Conservation (phyloP, 2,329 filamentous ascomycete species). For the Penicillium sp. region DNA sequence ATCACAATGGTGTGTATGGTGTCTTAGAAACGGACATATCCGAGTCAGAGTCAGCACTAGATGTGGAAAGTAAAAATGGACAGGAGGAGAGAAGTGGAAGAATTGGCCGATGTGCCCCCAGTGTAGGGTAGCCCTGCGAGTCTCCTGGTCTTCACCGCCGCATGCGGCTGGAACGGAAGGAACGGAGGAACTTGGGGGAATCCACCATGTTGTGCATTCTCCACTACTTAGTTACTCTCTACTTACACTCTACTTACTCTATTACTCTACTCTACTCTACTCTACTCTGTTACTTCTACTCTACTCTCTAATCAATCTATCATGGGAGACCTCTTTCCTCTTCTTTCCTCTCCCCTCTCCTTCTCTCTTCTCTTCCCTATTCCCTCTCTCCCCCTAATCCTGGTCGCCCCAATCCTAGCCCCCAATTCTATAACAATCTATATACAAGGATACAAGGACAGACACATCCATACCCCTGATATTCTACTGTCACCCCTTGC, state of each 20-base stretch:
- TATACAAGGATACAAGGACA: too few species aligned
- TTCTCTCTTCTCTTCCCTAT: neutral
- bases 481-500: neutral
- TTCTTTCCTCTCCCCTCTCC: neutral
- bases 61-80: too few species aligned
- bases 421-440: too few species aligned
- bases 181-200: neutral
- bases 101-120: neutral
- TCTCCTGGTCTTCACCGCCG: neutral
- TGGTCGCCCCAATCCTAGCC: neutral
- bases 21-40: constrained; percentile 15
- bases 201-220: neutral
- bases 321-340: too few species aligned
- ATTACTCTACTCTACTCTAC: neutral
- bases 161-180: neutral
- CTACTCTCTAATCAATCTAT: neutral
- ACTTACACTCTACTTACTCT: neutral
- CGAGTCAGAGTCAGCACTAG: constrained; percentile 14
- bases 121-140: too few species aligned
- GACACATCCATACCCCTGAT: too few species aligned
- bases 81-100: neutral
- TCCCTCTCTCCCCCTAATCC: neutral
- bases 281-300: neutral
- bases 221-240: neutral
- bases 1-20: constrained; percentile 18